phyloP scores from a whole-genome alignment of 768 basidiomycete genomes.

The Leccinum sublutescens region DNA sequence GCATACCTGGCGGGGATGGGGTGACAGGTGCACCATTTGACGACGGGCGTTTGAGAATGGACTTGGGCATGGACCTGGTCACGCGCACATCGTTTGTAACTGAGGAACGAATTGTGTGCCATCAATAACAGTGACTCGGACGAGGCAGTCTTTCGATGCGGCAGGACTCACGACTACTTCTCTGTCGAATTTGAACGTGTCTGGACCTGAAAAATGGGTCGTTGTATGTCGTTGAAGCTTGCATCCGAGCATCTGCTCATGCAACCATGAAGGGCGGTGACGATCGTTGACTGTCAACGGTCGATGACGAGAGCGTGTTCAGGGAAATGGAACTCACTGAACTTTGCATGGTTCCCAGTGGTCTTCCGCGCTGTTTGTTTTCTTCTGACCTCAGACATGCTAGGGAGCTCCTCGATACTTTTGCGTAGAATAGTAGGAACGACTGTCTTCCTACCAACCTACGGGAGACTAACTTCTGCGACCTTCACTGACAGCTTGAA shows the following conservation, averaged over 20 bases:
- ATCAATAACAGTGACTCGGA: not conserved
- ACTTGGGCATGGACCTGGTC: not conserved
- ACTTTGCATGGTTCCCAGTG: slow-evolving; percentile 8
- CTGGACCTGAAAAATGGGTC: not conserved
- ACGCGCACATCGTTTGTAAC: not conserved
- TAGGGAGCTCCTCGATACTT: not conserved
- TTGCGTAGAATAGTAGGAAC: no score
- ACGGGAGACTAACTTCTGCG: no score
- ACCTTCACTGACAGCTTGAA: no score
- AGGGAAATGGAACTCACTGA: slow-evolving; percentile 8
- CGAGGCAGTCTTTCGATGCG: not conserved
- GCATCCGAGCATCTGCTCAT: slow-evolving; percentile 2
- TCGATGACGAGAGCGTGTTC: not conserved
- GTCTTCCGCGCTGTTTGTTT: slow-evolving; percentile 25
- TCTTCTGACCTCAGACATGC: slow-evolving; percentile 7
- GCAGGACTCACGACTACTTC: not conserved
- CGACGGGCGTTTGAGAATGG: not conserved
- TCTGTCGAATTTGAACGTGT: not conserved
- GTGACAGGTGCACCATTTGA: not conserved
- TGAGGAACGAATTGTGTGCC: not conserved
- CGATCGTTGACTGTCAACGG: not conserved
- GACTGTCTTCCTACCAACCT: no score
- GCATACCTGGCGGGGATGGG: slow-evolving; percentile 10
- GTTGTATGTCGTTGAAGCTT: not conserved
- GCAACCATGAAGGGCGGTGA: not conserved